These are phyloP conservation scores for Penicillium sp. DNA, from an alignment of 2,329 filamentous ascomycete genomes.

Conservation along the genomic window DNA sequence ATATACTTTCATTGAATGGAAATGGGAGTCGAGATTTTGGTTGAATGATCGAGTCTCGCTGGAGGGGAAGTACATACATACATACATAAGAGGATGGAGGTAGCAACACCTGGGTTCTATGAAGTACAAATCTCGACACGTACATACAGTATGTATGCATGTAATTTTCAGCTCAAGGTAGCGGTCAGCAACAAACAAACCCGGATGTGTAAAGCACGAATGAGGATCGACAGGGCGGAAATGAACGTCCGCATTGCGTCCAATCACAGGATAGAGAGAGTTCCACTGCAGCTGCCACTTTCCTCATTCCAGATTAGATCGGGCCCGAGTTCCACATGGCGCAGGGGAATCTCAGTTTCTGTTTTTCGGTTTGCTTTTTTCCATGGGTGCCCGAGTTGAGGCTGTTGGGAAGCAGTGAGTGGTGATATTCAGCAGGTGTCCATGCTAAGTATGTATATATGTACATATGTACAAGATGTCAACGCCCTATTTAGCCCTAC, in stretches of 20 bases:
- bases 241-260: slow-evolving; percentile 8
- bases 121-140: no score
- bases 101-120: no score
- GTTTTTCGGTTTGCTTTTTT: slow-evolving; percentile 8
- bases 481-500: slow-evolving; percentile 2
- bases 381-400: not conserved
- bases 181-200: no score
- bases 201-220: slow-evolving; percentile 1
- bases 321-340: slow-evolving; percentile 15
- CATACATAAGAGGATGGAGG: no score
- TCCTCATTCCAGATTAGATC: slow-evolving; percentile 11
- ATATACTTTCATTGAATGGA: no score
- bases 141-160: no score
- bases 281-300: slow-evolving; percentile 10
- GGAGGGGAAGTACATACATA: no score
- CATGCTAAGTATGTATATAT: not conserved
- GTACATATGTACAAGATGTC: not conserved
- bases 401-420: no score
- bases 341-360: slow-evolving; percentile 11
- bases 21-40: no score
- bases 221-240: slow-evolving; percentile 24
- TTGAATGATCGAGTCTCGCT: no score
- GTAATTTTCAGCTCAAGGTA: no score
- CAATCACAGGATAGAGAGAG: not conserved
- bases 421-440: not conserved